phyloP scores from a whole-genome alignment of 176 grass and related monocot species.

The Juncus inflexus region DNA sequence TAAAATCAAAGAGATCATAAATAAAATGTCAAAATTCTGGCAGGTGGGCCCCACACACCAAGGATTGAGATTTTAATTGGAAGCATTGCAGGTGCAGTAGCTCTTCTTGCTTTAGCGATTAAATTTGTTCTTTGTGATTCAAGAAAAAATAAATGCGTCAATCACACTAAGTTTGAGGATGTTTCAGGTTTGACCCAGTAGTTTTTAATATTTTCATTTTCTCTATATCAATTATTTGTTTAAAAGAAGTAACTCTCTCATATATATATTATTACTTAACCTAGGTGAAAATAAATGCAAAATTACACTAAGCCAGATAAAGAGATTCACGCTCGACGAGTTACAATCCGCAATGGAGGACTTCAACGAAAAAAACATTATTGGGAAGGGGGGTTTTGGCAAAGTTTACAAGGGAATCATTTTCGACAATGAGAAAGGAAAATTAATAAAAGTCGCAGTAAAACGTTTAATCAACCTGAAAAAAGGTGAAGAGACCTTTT shows the following conservation, averaged over 20 bases:
- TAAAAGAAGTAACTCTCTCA: background rate
- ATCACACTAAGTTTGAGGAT: slow-evolving; percentile 34
- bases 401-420: slow-evolving; percentile 34
- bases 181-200: slow-evolving; percentile 32
- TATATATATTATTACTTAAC: background rate
- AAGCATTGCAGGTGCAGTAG: slow-evolving; percentile 33
- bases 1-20: too few species aligned
- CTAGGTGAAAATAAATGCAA: slow-evolving; percentile 27
- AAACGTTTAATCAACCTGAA: slow-evolving; percentile 28
- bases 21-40: background rate
- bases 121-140: slow-evolving; percentile 36
- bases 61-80: slow-evolving; percentile 41
- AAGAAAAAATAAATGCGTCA: slow-evolving; percentile 21
- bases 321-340: slow-evolving; percentile 28
- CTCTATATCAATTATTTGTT: background rate
- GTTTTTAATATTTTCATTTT: background rate
- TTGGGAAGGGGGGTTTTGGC: slow-evolving; percentile 26
- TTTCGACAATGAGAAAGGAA: slow-evolving; percentile 7
- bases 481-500: slow-evolving; percentile 26
- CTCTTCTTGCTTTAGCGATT: slow-evolving; percentile 29
- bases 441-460: slow-evolving; percentile 25
- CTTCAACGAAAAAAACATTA: slow-evolving; percentile 25
- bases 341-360: slow-evolving; percentile 29
- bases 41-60: slow-evolving; percentile 33
- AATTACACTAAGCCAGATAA: slow-evolving; percentile 32